Evolutionary conservation across 2,329 filamentous ascomycete species (phyloP).

Genomic region (Aspergillus caelatus): DNA sequence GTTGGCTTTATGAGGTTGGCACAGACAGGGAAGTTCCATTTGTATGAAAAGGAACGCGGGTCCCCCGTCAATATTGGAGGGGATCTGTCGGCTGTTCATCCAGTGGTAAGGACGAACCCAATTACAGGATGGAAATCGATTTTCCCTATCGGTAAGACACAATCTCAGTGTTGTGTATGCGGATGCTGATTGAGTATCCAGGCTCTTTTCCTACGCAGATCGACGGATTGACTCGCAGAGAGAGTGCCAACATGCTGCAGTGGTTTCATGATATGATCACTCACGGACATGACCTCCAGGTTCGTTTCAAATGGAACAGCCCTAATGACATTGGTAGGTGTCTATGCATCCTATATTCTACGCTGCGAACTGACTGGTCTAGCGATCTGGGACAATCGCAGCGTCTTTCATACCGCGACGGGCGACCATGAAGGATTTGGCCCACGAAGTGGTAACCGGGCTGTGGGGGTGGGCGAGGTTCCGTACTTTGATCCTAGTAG

Average conservation of each 20-base stretch:
- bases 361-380: not conserved
- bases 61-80: not conserved
- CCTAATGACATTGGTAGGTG: not conserved
- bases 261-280: conserved; percentile 48
- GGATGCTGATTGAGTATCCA: not conserved
- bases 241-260: conserved; percentile 47
- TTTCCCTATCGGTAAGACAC: conserved; percentile 41
- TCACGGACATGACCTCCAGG: conserved; percentile 56
- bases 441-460: conserved; percentile 86
- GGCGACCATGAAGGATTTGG: conserved; percentile 44
- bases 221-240: conserved; percentile 33
- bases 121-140: conserved; percentile 66
- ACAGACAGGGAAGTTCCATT: not conserved
- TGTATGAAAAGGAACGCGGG: not conserved
- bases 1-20: not conserved
- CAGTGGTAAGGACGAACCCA: conserved; percentile 63
- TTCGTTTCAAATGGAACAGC: conserved; percentile 38
- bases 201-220: not conserved
- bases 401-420: conserved; percentile 41
- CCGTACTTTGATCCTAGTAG: conserved; percentile 20
- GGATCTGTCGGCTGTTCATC: conserved; percentile 54
- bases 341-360: not conserved
- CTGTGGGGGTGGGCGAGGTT: conserved; percentile 94
- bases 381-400: conserved; percentile 24
- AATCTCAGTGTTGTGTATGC: not conserved